Evolutionary conservation across 495 filamentous ascomycete species (phyloP).

Genomic region (Trichoderma erinaceum): DNA sequence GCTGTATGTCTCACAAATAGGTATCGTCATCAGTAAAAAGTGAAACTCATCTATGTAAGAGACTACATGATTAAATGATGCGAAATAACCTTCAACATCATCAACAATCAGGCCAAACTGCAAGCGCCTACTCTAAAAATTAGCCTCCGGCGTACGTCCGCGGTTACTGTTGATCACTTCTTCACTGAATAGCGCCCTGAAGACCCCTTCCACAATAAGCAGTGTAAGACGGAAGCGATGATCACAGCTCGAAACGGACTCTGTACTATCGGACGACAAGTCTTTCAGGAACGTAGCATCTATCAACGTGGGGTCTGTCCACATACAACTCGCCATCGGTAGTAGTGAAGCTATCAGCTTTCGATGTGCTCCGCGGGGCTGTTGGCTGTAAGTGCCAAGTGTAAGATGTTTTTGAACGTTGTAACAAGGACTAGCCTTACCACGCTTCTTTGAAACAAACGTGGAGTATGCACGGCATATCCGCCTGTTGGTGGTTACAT

Average conservation of each 20-base stretch:
- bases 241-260: neutral
- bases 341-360: neutral
- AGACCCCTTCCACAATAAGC: neutral
- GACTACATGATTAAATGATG: too few species aligned
- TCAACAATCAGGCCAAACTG: too few species aligned
- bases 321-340: neutral
- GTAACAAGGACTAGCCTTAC: too few species aligned
- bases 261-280: neutral
- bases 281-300: slow-evolving; percentile 4
- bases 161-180: neutral
- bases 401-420: too few species aligned
- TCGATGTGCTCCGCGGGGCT: neutral
- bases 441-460: too few species aligned
- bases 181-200: neutral
- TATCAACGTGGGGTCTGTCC: neutral
- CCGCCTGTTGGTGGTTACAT: too few species aligned
- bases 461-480: too few species aligned
- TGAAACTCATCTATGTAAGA: too few species aligned
- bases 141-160: too few species aligned
- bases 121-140: neutral
- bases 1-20: too few species aligned
- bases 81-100: too few species aligned
- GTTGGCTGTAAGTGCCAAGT: neutral
- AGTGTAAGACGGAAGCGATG: neutral
- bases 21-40: too few species aligned